These are phyloP conservation scores for Exophiala sideris DNA, from an alignment of 2,329 filamentous ascomycete genomes.

Conservation along the genomic window DNA sequence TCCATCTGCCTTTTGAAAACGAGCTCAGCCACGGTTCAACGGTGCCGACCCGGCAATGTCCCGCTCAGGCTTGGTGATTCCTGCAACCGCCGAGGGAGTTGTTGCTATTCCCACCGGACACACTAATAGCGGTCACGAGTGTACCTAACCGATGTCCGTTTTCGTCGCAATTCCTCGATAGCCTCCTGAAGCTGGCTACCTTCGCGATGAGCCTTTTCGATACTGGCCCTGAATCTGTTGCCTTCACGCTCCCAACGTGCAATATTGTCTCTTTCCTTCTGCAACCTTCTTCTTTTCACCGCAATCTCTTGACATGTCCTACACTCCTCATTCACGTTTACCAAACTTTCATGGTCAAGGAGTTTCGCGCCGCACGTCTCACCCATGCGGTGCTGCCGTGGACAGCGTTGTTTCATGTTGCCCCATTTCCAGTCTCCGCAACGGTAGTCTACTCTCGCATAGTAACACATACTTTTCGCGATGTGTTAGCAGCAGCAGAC, in stretches of 20 bases:
- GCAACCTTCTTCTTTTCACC: constrained; percentile 21
- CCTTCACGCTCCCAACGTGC: constrained; percentile 24
- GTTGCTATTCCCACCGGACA: too few species aligned
- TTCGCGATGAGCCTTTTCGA: constrained; percentile 24
- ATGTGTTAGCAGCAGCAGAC: neutral
- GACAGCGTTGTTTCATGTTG: constrained; percentile 29
- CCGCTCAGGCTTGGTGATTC: too few species aligned
- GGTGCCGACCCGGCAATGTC: too few species aligned
- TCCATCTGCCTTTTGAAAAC: too few species aligned
- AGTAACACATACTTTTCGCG: constrained; percentile 26
- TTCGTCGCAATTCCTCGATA: constrained; percentile 19
- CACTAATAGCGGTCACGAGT: too few species aligned
- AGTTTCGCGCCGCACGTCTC: constrained; percentile 27
- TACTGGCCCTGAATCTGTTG: constrained; percentile 21
- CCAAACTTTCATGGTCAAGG: constrained; percentile 17
- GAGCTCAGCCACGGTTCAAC: too few species aligned
- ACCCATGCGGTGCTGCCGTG: constrained; percentile 27
- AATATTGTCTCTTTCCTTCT: constrained; percentile 24
- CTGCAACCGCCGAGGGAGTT: too few species aligned
- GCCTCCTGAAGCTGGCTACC: constrained; percentile 11
- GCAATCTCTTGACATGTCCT: constrained; percentile 26
- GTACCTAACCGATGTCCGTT: constrained; percentile 9
- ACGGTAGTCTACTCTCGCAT: constrained; percentile 19
- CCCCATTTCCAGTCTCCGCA: constrained; percentile 30
- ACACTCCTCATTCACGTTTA: constrained; percentile 19